Evolutionary conservation across 768 basidiomycete genomes (phyloP).

Genomic region (Heimioporus sp.): DNA sequence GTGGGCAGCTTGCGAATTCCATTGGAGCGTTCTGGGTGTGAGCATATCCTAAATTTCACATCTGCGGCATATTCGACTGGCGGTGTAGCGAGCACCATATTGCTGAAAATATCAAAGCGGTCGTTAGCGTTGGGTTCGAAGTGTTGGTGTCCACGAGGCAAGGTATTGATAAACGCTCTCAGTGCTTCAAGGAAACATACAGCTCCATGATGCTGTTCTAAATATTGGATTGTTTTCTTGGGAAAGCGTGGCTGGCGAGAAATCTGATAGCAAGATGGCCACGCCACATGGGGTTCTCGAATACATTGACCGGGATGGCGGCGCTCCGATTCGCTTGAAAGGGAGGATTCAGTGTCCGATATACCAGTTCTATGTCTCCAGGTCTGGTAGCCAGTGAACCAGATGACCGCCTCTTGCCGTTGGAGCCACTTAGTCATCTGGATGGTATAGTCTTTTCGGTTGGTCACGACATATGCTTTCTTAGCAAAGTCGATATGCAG

Average conservation of each 20-base stretch:
- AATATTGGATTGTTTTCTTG: no score
- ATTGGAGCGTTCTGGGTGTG: neutral
- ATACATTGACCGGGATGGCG: no score
- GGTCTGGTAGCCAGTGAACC: constrained; percentile 7
- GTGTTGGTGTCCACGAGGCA: neutral
- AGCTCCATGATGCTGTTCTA: neutral
- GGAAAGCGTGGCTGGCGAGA: no score
- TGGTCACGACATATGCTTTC: constrained; percentile 20
- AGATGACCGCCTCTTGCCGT: constrained; percentile 14
- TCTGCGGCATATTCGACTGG: no score
- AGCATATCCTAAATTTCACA: neutral
- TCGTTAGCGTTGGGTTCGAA: neutral
- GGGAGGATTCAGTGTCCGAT: no score
- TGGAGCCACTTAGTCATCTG: constrained; percentile 9
- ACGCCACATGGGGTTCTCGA: no score
- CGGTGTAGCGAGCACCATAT: neutral
- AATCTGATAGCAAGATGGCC: no score
- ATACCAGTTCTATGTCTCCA: neutral
- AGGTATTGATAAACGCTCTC: neutral
- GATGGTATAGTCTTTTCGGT: constrained; percentile 14
- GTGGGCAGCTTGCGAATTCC: neutral
- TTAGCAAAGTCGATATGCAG: constrained; percentile 19
- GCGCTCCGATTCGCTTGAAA: no score
- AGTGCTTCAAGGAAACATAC: neutral
- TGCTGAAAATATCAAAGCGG: neutral